These are phyloP conservation scores for Hypoxylon sp. DNA, from an alignment of 2,329 filamentous ascomycete species.

Conservation along the genomic window DNA sequence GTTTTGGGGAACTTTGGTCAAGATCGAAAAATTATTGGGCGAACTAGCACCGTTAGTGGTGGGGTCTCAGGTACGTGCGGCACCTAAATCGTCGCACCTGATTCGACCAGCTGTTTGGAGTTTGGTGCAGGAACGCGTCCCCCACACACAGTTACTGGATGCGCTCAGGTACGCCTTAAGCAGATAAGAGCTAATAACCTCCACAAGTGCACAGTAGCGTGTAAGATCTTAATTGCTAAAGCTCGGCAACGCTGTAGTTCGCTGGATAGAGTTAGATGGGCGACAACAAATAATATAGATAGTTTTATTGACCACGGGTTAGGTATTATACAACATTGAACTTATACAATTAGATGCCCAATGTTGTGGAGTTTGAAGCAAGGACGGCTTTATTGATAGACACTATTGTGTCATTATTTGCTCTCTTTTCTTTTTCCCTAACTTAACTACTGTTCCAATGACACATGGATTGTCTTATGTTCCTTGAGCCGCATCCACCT, in stretches of 20 bases:
- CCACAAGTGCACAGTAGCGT: conserved; percentile 19
- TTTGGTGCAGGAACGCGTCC: conserved; percentile 27
- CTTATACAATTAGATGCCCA: neutral
- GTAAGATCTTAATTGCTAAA: conserved; percentile 37
- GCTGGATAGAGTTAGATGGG: conserved; percentile 17
- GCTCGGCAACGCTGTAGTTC: conserved; percentile 15
- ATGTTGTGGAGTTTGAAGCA: neutral
- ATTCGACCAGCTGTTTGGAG: conserved; percentile 27
- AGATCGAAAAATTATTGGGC: conserved; percentile 29
- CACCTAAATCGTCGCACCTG: conserved; percentile 23
- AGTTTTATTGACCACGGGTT: no score
- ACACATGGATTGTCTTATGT: conserved; percentile 26
- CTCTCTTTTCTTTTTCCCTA: neutral
- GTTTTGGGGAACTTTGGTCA: conserved; percentile 26
- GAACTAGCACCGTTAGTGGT: conserved; percentile 15
- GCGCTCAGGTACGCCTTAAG: neutral
- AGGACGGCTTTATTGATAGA: neutral
- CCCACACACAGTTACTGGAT: conserved; percentile 24
- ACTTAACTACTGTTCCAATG: neutral
- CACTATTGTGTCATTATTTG: conserved; percentile 4
- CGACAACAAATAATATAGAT: neutral
- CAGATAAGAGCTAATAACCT: conserved; percentile 25
- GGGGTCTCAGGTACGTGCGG: conserved; percentile 33
- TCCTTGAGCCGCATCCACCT: conserved; percentile 16
- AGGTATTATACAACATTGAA: no score